Conservation (phyloP, 345 rosid species). For the Murraya paniculata region DNA sequence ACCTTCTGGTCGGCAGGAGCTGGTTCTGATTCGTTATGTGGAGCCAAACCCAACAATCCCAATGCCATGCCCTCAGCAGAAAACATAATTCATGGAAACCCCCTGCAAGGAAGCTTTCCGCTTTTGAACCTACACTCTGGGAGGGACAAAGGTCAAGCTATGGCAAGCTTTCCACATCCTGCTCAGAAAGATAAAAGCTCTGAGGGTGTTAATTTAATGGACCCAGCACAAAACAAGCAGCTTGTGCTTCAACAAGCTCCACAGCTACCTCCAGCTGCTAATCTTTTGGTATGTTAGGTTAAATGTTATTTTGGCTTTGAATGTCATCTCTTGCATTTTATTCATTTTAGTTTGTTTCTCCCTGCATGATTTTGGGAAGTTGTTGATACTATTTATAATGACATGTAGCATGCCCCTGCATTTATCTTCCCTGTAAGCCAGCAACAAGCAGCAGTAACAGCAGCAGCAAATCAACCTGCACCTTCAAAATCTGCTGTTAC, state of each 20-base stretch:
- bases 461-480: conserved; percentile 24
- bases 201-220: conserved; percentile 23
- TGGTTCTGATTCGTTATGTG: conserved; percentile 26
- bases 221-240: conserved; percentile 33
- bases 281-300: conserved; percentile 37
- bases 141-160: conserved; percentile 29
- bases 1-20: conserved; percentile 36
- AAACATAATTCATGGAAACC: conserved; percentile 22
- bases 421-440: conserved; percentile 45
- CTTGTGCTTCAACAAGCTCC: conserved; percentile 25
- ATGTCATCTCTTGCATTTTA: background rate
- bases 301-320: background rate
- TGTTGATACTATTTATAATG: background rate
- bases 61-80: conserved; percentile 16
- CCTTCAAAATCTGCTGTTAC: conserved; percentile 27
- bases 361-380: background rate
- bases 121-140: conserved; percentile 30
- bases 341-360: background rate
- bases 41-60: conserved; percentile 29
- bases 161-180: conserved; percentile 14
- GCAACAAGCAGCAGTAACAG: conserved; percentile 29
- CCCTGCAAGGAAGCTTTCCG: conserved; percentile 31
- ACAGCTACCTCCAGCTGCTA: conserved; percentile 34
- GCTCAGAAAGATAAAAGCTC: conserved; percentile 31
- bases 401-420: conserved; percentile 46